Conservation (phyloP, 441 rosid species). For the Rhodomyrtus psidioides region DNA sequence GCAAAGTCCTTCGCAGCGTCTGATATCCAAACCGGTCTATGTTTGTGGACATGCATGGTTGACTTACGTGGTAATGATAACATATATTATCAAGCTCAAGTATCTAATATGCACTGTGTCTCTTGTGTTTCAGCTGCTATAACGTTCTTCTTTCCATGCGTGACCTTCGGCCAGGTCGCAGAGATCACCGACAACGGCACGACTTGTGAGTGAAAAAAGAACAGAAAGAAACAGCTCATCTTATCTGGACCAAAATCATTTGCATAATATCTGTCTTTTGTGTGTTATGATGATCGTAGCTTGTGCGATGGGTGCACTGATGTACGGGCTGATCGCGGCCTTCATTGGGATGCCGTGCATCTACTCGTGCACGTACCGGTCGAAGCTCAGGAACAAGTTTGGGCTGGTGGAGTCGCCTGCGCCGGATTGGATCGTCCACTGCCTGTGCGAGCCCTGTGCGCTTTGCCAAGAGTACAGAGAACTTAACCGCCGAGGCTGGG, state of each 20-base stretch:
- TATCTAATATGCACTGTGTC: neutral
- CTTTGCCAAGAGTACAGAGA: conserved; percentile 67
- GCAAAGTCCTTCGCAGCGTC: neutral
- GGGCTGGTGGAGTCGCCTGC: conserved; percentile 59
- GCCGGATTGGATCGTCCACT: conserved; percentile 62
- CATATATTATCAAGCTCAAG: neutral
- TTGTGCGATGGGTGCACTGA: conserved; percentile 35
- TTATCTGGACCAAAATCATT: neutral
- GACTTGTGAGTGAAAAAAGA: conserved; percentile 21
- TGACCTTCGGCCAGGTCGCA: conserved; percentile 41
- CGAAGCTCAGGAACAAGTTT: conserved; percentile 44
- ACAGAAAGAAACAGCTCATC: neutral
- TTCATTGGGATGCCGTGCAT: conserved; percentile 39
- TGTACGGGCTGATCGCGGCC: conserved; percentile 28
- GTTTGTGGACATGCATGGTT: neutral
- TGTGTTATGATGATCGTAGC: conserved; percentile 12
- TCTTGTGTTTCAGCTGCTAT: conserved; percentile 27
- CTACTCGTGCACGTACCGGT: conserved; percentile 39
- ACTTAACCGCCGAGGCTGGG: conserved; percentile 43
- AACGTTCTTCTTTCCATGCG: conserved; percentile 33
- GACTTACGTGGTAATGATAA: neutral
- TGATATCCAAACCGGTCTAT: neutral
- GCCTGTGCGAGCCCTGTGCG: conserved; percentile 47
- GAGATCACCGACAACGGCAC: conserved; percentile 35
- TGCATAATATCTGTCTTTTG: neutral